These are phyloP conservation scores for Elsinoe ampelina DNA, from an alignment of 2,329 filamentous ascomycete genomes.

Conservation along the genomic window DNA sequence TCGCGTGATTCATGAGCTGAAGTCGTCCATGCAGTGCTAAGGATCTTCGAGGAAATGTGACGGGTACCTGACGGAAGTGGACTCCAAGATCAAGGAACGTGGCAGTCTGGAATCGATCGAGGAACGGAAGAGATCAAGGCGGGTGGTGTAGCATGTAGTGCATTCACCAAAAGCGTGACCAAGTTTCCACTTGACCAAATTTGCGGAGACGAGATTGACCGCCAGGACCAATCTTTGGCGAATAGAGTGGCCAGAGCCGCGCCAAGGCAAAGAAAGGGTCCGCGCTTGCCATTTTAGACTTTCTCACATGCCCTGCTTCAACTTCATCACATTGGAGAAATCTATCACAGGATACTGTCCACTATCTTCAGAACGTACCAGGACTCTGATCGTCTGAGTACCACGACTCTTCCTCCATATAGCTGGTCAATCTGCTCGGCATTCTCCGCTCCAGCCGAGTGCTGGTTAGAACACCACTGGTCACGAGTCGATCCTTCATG, in stretches of 20 bases:
- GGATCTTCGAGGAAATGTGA: background rate
- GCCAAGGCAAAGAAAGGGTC: constrained; percentile 7
- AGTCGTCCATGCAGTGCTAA: background rate
- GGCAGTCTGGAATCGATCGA: background rate
- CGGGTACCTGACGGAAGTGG: constrained; percentile 3
- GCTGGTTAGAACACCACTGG: background rate
- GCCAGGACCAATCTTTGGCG: constrained; percentile 4
- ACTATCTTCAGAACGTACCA: too few relatives aligned
- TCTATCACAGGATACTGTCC: too few relatives aligned
- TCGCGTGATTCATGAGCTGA: constrained; percentile 10
- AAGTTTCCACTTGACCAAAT: constrained; percentile 11
- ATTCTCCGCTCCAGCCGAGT: background rate
- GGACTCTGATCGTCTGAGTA: background rate
- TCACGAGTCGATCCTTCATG: constrained; percentile 7
- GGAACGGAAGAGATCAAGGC: background rate
- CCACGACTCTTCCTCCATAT: background rate
- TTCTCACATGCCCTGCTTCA: constrained; percentile 12
- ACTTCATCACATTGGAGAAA: background rate
- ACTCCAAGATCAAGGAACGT: background rate
- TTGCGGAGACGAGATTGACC: constrained; percentile 10
- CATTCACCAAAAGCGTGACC: constrained; percentile 10
- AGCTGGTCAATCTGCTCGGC: background rate
- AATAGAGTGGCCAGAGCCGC: background rate
- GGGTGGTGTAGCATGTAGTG: constrained; percentile 10
- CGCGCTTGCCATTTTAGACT: constrained; percentile 12